Evolutionary conservation across 2,329 filamentous ascomycete species (phyloP), one percentile per base, ranked within the genome.

Genomic region (Penicillium sp.): DNA sequence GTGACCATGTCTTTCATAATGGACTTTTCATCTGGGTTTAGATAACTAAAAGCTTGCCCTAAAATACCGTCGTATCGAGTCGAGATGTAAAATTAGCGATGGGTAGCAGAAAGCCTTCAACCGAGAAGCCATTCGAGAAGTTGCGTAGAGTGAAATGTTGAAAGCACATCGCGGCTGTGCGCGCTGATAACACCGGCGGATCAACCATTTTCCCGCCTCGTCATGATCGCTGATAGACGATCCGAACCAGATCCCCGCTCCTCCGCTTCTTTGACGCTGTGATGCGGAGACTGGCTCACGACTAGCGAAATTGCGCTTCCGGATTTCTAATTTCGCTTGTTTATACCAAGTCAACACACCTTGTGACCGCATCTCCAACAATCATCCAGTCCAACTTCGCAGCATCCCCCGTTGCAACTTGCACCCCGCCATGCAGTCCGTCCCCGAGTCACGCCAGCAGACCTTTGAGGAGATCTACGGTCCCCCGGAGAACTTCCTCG

Each of bases 401-500:
- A 16, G 36, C 36, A 36, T 50, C 43, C 24, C 22, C 22, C 22
- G 22, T 22, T 2, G 22, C 22, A 3, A 22, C 22, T 22, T 33
- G 24, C 7, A 49, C 41, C 58, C 59, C 61, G 78, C 67, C 50
- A 88, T 88, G 85, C 85, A 87, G 76, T 83, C 85, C 59, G 81
- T 88, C 69, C 85, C 86, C 49, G 85, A 87, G 66, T 80, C 90
- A 67, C 90, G 93, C 71, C 87, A 91, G 79, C 95, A 99, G 82
- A 95, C 90, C 73, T 98, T 97, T 75, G 95, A 99, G 80, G 95
- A 99, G 84, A 96, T 98, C 76, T 99, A 99, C 78, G 95, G 93
- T 14, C 92, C 94, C 50, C 95, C 95, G 6, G 95, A 99, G 83
- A 99, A 99, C 82, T 97, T 98, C 75, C 86, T 99, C 55, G 95